Conservation (phyloP, 495 filamentous ascomycete species). For the Chaetomidium leptoderma region DNA sequence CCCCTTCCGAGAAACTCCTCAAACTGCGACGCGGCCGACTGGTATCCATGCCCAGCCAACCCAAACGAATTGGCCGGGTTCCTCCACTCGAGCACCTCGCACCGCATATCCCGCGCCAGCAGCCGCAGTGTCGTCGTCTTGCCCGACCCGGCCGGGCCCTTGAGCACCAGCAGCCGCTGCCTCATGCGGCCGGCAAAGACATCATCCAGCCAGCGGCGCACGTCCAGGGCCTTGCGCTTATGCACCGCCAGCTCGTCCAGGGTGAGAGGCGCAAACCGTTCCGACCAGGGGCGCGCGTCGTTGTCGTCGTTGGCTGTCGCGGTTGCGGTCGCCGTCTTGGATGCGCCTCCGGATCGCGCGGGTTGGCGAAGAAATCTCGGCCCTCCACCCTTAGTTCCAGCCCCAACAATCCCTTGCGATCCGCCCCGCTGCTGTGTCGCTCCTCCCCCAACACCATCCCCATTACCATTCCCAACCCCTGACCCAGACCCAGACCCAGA, state of each 20-base stretch:
- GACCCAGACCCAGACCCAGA: neutral
- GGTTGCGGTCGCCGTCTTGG: neutral
- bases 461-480: conserved; percentile 2
- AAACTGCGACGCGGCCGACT: conserved; percentile 70
- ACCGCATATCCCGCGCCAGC: conserved; percentile 65
- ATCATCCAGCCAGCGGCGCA: conserved; percentile 72
- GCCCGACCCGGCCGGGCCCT: conserved; percentile 86
- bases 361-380: conserved; percentile 41
- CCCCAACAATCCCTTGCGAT: conserved; percentile 2
- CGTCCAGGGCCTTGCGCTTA: conserved; percentile 86
- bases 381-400: conserved; percentile 14
- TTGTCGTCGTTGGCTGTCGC: conserved; percentile 23
- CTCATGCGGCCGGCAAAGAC: conserved; percentile 60
- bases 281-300: conserved; percentile 72
- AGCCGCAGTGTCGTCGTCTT: conserved; percentile 84
- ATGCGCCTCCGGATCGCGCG: neutral
- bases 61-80: conserved; percentile 66
- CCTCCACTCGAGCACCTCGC: conserved; percentile 83
- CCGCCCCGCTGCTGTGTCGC: neutral
- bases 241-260: conserved; percentile 87
- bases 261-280: conserved; percentile 67
- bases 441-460: neutral
- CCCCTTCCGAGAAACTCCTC: conserved; percentile 83
- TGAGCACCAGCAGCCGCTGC: conserved; percentile 74
- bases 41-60: conserved; percentile 46